Evolutionary conservation across 805 yeast genomes (phyloP), one percentile per base, ranked within the genome.

Genomic region (Saccharomyces jurei): DNA sequence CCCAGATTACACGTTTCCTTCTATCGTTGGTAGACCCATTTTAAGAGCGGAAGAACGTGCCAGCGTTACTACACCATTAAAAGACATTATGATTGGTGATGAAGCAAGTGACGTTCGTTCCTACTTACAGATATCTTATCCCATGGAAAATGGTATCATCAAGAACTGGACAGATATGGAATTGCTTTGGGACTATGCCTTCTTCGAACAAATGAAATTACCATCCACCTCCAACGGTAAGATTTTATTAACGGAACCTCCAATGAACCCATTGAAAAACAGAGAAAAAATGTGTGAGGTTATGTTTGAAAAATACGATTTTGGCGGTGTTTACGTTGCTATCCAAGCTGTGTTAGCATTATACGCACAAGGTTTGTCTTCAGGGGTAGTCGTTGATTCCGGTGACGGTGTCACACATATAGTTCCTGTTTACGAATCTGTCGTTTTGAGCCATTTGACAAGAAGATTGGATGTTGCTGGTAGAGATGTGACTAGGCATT

Each of bases 121-220:
- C 2, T 81, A 91, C 60, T 78, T 94, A 56, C 96, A 94, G 73
- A 82, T 94, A 54, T 84, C 91, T n/a, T 94, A 94, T 67, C 99
- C 99, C 11, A 91, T 94, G 98, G 99, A 94, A 73, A 94, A 94
- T 70, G 99, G 99, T 66, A 89, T 94, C 64, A 92, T 94, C 69
- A 86, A 84, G 68, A 89, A 91, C 71, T 94, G 99, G 99, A 96
- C 91, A 64, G 99, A 94, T 70, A 94, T 94, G 98, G 96, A 89
- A 65, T 91, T 91, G 64, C 77, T 94, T 57, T 94, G 99, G 99
- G 96, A 94, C 73, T 94, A 92, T 71, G 92, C 98, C 22, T 92
- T 94, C 71, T 87, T 86, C 74, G 96, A 92, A 63, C 82, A 87
- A 66, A 85, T 94, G 89, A 80, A 89, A 68, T 76, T 87, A 54